Percentiles rank a stretch among this genome's conserved stretches.
Evolutionary conservation across 2,329 filamentous ascomycete genomes (phyloP).

Genomic region (Thielaviopsis euricoi): DNA sequence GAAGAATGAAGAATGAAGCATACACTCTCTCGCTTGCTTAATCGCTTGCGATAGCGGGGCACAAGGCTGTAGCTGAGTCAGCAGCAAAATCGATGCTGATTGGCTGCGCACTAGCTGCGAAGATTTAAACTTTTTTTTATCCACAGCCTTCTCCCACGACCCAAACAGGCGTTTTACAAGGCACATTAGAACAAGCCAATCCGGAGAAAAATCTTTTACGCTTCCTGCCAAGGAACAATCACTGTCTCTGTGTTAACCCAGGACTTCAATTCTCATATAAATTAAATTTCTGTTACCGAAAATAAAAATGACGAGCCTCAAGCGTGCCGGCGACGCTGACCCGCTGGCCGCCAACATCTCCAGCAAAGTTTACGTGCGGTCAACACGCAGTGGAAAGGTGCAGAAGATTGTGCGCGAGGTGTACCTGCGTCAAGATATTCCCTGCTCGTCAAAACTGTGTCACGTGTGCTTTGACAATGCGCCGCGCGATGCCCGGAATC

Average conservation of each 20-base stretch:
- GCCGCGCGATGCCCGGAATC: constrained; percentile 62
- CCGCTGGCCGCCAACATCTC: constrained; percentile 57
- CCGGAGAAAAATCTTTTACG: background rate
- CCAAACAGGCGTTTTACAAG: background rate
- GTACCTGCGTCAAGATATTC: constrained; percentile 91
- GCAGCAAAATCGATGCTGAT: background rate
- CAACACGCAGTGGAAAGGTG: constrained; percentile 88
- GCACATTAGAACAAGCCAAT: background rate
- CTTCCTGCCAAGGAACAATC: background rate
- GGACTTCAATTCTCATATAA: background rate
- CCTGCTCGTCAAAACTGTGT: constrained; percentile 87
- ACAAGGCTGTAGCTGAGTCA: background rate
- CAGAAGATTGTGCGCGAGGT: constrained; percentile 97
- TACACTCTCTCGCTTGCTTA: too few relatives aligned
- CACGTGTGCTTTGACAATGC: constrained; percentile 55
- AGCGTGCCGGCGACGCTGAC: constrained; percentile 36
- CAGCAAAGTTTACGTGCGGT: constrained; percentile 90
- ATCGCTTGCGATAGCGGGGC: background rate
- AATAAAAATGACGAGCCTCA: constrained; percentile 46
- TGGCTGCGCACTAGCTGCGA: background rate
- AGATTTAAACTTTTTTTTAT: background rate
- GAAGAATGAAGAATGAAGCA: too few relatives aligned
- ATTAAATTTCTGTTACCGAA: background rate
- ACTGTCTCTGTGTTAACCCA: constrained; percentile 1
- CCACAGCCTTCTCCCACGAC: background rate